These are phyloP conservation scores for Arthroderma sp. DNA, from an alignment of 2,329 filamentous ascomycete genomes.

Conservation along the genomic window DNA sequence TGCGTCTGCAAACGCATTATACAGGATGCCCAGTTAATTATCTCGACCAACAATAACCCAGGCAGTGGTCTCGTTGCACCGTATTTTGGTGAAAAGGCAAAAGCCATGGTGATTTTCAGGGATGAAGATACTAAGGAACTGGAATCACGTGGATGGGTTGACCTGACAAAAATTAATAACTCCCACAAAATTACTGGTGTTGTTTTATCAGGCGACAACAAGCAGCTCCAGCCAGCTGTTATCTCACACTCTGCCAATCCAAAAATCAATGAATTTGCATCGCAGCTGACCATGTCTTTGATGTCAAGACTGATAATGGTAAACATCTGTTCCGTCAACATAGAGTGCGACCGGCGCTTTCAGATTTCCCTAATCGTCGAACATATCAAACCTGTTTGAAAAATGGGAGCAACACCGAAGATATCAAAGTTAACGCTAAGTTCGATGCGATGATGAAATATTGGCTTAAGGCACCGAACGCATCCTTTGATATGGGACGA, in stretches of 20 bases:
- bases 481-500: not conserved
- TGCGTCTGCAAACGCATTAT: not conserved
- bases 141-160: constrained; percentile 17
- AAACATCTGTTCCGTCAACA: not conserved
- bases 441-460: not conserved
- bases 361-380: not conserved
- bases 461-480: too few species aligned
- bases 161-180: constrained; percentile 6
- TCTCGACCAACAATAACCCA: constrained; percentile 24
- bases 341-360: not conserved
- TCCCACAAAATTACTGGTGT: not conserved
- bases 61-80: constrained; percentile 10
- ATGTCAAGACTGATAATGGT: not conserved
- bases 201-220: not conserved
- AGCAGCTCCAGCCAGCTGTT: not conserved
- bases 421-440: not conserved
- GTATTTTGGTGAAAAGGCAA: constrained; percentile 1
- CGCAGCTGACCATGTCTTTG: not conserved
- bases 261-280: not conserved
- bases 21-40: constrained; percentile 12
- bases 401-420: not conserved
- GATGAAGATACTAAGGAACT: constrained; percentile 1
- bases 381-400: not conserved
- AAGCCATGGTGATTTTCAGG: not conserved
- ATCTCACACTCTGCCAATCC: not conserved